These are phyloP conservation scores for Lactifluus pinguis DNA, from an alignment of 768 basidiomycete species.

Conservation along the genomic window DNA sequence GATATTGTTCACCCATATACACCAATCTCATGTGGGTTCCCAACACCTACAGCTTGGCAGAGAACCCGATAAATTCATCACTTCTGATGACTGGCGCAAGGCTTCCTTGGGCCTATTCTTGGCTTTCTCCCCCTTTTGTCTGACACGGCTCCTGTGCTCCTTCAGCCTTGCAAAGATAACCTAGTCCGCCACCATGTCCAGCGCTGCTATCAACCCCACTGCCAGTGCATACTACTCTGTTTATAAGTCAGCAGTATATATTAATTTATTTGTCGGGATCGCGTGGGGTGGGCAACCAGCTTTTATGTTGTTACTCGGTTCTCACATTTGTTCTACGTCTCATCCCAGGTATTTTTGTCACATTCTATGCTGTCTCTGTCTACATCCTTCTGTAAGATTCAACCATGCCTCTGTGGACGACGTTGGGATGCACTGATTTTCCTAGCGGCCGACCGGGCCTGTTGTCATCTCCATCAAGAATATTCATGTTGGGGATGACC, in stretches of 20 bases:
- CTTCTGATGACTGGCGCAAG: not conserved
- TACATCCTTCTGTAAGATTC: conserved; percentile 11
- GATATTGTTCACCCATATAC: too few relatives aligned
- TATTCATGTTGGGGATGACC: conserved; percentile 10
- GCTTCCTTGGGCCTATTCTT: not conserved
- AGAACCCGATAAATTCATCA: too few relatives aligned
- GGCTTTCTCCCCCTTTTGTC: not conserved
- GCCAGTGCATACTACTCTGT: not conserved
- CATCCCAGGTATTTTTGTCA: not conserved
- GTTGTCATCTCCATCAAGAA: conserved; percentile 4
- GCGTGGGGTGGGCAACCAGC: not conserved
- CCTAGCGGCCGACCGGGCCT: conserved; percentile 4
- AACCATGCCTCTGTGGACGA: not conserved
- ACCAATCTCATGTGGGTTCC: too few relatives aligned
- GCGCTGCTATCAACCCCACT: not conserved
- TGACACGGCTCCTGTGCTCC: not conserved
- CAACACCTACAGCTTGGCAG: too few relatives aligned
- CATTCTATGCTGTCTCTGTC: conserved; percentile 2
- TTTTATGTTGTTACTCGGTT: not conserved
- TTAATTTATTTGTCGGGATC: conserved; percentile 7
- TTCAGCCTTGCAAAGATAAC: too few relatives aligned
- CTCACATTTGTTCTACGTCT: not conserved
- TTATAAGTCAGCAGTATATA: not conserved
- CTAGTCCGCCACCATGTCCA: not conserved
- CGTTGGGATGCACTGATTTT: not conserved